These are phyloP conservation scores for Arachis stenosperma DNA, from an alignment of 306 rosid genomes.

Conservation along the genomic window DNA sequence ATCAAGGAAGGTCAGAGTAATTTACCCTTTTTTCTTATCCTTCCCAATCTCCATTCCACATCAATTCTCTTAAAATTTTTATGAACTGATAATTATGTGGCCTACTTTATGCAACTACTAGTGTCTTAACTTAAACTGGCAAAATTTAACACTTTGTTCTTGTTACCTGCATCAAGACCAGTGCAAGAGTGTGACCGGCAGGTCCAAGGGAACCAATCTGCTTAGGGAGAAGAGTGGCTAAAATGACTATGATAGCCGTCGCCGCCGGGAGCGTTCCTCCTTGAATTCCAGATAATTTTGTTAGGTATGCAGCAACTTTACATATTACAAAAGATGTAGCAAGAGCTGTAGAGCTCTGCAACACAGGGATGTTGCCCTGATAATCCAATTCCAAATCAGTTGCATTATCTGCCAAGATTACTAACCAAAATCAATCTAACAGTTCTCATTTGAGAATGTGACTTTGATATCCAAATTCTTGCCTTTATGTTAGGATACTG, in stretches of 20 bases:
- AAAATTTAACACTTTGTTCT: neutral
- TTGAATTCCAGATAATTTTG: constrained; percentile 51
- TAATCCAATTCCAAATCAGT: constrained; percentile 37
- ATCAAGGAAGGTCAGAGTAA: too few relatives aligned
- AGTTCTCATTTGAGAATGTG: neutral
- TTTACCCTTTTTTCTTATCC: neutral
- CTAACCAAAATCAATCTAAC: neutral
- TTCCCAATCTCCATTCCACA: too few relatives aligned
- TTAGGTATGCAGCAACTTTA: constrained; percentile 48
- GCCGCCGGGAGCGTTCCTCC: constrained; percentile 65
- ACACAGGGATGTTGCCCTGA: constrained; percentile 44
- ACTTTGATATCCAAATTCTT: neutral
- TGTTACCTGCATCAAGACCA: constrained; percentile 70
- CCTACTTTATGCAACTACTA: neutral
- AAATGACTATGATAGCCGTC: constrained; percentile 63
- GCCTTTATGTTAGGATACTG: neutral
- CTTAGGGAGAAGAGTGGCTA: constrained; percentile 65
- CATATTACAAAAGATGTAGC: constrained; percentile 64
- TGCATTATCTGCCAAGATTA: constrained; percentile 47
- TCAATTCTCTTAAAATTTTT: neutral
- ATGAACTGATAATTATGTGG: neutral
- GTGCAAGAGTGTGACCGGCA: constrained; percentile 60
- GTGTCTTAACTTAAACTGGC: neutral
- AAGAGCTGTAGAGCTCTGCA: constrained; percentile 58
- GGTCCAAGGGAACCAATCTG: constrained; percentile 59